phyloP scores from a whole-genome alignment of 1,284 basidiomycete species.

The Rhodotorula sp. region DNA sequence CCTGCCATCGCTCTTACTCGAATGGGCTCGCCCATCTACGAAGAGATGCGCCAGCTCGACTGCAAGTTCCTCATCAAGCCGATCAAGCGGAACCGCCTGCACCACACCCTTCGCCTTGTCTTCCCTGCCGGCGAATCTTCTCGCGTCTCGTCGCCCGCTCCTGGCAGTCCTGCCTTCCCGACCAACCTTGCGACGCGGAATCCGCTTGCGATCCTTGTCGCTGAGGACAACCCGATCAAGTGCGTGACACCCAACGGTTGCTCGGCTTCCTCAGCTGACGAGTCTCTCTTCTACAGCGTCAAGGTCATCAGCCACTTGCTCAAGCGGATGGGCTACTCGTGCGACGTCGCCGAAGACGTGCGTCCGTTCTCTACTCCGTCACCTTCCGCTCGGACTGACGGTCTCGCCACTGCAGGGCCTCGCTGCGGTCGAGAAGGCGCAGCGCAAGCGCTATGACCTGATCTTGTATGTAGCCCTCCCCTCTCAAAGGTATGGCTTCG shows the following conservation, averaged over 20 bases:
- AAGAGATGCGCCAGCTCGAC: slow-evolving; percentile 34
- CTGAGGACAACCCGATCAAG: slow-evolving; percentile 39
- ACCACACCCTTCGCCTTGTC: slow-evolving; percentile 36
- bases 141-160: slow-evolving; percentile 12
- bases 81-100: slow-evolving; percentile 39
- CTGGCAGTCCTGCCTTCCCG: slow-evolving; percentile 26
- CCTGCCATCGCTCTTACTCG: slow-evolving; percentile 36
- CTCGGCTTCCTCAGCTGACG: too few species aligned
- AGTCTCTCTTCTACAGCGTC: slow-evolving; percentile 11
- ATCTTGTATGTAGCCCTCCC: slow-evolving; percentile 15
- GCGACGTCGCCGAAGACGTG: slow-evolving; percentile 29
- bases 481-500: too few species aligned
- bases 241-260: too few species aligned
- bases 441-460: slow-evolving; percentile 38
- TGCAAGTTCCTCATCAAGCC: slow-evolving; percentile 41
- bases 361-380: too few species aligned
- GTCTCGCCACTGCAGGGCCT: slow-evolving; percentile 1
- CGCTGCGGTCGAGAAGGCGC: slow-evolving; percentile 34
- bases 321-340: slow-evolving; percentile 31
- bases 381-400: too few species aligned
- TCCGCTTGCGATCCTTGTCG: slow-evolving; percentile 35
- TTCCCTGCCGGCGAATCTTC: slow-evolving; percentile 28
- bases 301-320: slow-evolving; percentile 38
- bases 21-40: slow-evolving; percentile 39
- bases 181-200: slow-evolving; percentile 21